Percentiles rank a stretch among this genome's conserved stretches.
Evolutionary conservation across 768 basidiomycete species (phyloP).

Genomic region (Mycena vulgaris): DNA sequence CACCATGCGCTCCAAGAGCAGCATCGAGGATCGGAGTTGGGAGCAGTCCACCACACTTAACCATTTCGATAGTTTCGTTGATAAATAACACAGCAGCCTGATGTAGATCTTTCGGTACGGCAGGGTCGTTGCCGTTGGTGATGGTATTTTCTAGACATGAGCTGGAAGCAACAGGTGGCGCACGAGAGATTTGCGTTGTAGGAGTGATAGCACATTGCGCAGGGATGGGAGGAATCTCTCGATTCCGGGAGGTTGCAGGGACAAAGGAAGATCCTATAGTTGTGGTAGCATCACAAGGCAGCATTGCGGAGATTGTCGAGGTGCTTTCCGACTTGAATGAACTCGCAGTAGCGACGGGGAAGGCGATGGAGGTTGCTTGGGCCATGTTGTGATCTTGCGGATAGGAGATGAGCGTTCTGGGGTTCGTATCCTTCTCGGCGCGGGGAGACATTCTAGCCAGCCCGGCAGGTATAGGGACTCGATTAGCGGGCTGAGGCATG

Average conservation of each 20-base stretch:
- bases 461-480: background rate
- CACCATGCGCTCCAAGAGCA: background rate
- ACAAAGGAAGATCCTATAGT: background rate
- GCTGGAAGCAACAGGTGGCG: background rate
- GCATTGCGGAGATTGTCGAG: background rate
- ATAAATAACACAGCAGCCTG: conserved; percentile 19
- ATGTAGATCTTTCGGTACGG: background rate
- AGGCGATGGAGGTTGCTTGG: background rate
- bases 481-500: background rate
- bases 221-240: background rate
- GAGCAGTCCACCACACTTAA: conserved; percentile 2
- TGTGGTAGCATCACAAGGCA: background rate
- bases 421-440: background rate
- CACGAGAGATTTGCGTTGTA: background rate
- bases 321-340: background rate
- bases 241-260: background rate
- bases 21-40: background rate
- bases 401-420: background rate
- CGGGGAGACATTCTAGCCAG: background rate
- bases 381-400: too few relatives aligned
- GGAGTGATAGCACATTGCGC: background rate
- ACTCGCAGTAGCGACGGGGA: background rate
- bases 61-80: conserved; percentile 28
- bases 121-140: background rate
- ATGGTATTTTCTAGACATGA: background rate